Conservation (phyloP, 2,329 filamentous ascomycete genomes). For the Tolypocladium guangdongense region DNA sequence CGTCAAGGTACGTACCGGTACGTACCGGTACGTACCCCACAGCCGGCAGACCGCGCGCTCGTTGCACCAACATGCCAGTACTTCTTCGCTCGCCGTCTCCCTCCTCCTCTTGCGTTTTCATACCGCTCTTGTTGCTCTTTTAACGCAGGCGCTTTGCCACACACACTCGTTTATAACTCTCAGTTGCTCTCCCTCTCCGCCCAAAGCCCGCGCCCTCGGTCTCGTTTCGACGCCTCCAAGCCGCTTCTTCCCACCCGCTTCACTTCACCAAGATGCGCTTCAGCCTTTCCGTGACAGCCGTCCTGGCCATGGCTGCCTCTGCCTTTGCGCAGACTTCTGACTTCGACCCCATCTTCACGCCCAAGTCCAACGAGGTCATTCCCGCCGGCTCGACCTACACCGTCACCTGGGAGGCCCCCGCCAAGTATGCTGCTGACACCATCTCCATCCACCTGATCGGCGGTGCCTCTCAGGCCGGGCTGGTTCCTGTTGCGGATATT, state of each 20-base stretch:
- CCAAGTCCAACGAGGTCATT: slow-evolving; percentile 31
- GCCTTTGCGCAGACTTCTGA: slow-evolving; percentile 42
- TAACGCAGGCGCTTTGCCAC: not conserved
- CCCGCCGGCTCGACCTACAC: slow-evolving; percentile 36
- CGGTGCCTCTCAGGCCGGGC: slow-evolving; percentile 31
- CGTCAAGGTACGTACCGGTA: too few species aligned
- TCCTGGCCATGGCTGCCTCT: slow-evolving; percentile 40
- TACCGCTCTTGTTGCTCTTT: not conserved
- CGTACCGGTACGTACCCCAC: not conserved
- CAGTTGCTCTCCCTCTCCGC: not conserved
- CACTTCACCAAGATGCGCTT: slow-evolving; percentile 41
- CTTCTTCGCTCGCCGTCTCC: slow-evolving; percentile 1
- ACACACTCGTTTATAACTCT: not conserved
- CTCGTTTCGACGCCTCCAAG: not conserved
- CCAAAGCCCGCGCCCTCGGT: not conserved
- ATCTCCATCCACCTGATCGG: slow-evolving; percentile 45
- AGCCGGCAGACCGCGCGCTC: too few species aligned
- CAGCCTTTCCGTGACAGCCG: slow-evolving; percentile 32
- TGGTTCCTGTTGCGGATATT: slow-evolving; percentile 31
- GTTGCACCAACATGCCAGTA: too few species aligned
- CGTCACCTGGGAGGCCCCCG: slow-evolving; percentile 38
- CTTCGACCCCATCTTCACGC: slow-evolving; percentile 44
- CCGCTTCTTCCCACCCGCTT: slow-evolving; percentile 1
- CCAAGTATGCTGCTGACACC: slow-evolving; percentile 28
- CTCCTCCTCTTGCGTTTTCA: not conserved